Conservation (phyloP, 306 rosid genomes). For the Parietaria judaica region DNA sequence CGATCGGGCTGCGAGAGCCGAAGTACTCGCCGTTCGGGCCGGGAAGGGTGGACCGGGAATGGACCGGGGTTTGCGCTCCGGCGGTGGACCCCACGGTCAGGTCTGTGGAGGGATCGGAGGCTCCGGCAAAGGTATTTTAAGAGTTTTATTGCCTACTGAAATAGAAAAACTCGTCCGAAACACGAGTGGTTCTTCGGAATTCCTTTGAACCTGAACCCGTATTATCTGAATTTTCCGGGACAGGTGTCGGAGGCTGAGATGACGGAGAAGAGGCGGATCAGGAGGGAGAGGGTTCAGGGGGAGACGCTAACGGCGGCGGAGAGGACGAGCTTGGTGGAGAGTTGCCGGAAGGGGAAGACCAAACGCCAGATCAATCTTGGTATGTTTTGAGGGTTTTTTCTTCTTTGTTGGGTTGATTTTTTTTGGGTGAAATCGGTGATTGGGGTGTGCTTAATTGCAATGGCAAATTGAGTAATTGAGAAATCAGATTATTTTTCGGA, state of each 20-base stretch:
- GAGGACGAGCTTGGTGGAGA: conserved; percentile 55
- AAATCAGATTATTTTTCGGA: too few relatives aligned
- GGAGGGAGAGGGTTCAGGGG: conserved; percentile 58
- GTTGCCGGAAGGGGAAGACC: conserved; percentile 51
- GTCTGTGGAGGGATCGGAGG: conserved; percentile 46
- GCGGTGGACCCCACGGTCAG: conserved; percentile 61
- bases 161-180: too few relatives aligned
- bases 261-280: conserved; percentile 53
- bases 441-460: too few relatives aligned
- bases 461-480: too few relatives aligned
- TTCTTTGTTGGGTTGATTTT: too few relatives aligned
- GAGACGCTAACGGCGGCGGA: conserved; percentile 51
- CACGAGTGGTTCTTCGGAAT: too few relatives aligned
- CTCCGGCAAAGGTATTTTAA: conserved; percentile 14
- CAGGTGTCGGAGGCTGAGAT: conserved; percentile 36
- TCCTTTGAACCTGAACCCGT: too few relatives aligned
- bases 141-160: too few relatives aligned
- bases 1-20: conserved; percentile 78
- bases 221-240: too few relatives aligned
- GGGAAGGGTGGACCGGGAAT: conserved; percentile 49
- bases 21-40: conserved; percentile 94
- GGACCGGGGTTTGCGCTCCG: conserved; percentile 93
- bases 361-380: conserved; percentile 82
- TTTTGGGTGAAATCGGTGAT: too few relatives aligned
- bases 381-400: conserved; percentile 14